Conservation (phyloP, 257 asterid species). For the Ilex asprella region DNA sequence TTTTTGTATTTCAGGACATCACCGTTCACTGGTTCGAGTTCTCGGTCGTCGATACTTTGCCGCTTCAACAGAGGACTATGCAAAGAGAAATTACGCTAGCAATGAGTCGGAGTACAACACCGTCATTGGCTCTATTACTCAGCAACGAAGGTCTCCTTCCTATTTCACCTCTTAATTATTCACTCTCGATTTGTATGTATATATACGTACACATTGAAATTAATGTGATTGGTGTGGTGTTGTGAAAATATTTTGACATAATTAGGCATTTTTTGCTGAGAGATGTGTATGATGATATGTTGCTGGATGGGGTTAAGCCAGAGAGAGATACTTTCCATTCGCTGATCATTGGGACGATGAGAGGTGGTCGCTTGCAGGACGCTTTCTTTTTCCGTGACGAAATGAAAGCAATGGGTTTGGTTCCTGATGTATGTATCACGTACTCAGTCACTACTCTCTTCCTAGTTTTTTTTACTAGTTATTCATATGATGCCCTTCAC, state of each 20-base stretch:
- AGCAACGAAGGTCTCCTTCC: conserved; percentile 52
- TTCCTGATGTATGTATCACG: conserved; percentile 69
- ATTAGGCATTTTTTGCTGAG: conserved; percentile 66
- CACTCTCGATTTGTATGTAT: conserved; percentile 2
- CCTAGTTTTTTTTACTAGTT: neutral
- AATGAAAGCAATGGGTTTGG: conserved; percentile 85
- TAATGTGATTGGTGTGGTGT: no score
- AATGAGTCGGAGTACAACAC: conserved; percentile 76
- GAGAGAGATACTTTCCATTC: conserved; percentile 93
- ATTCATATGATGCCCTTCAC: no score
- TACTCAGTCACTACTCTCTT: neutral
- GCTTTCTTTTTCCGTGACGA: conserved; percentile 82
- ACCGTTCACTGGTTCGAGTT: conserved; percentile 36
- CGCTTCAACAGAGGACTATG: conserved; percentile 56
- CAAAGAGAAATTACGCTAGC: conserved; percentile 71
- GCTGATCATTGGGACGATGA: conserved; percentile 85
- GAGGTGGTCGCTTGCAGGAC: conserved; percentile 83
- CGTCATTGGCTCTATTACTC: conserved; percentile 59
- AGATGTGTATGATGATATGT: conserved; percentile 95
- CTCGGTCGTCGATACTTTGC: conserved; percentile 60
- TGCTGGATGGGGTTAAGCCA: conserved; percentile 98
- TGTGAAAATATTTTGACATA: no score
- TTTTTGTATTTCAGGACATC: conserved; percentile 34
- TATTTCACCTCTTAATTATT: neutral
- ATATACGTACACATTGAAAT: no score